Evolutionary conservation across 2,329 filamentous ascomycete species (phyloP), one percentile per base, ranked within the genome.

Genomic region (Exophiala spinifera): DNA sequence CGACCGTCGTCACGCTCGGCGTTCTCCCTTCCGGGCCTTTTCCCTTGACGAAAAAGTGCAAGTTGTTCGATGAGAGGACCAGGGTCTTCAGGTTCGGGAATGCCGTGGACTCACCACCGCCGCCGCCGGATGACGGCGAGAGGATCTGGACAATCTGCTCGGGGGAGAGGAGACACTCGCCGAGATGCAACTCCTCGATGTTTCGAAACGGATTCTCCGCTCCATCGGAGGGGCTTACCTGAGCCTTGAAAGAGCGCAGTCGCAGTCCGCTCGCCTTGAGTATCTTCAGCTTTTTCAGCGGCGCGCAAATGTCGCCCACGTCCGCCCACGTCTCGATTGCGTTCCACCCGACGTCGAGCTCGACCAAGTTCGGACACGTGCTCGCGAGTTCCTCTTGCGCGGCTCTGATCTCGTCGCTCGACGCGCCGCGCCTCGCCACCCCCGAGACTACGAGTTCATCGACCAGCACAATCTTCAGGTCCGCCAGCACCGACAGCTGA

Each of bases 271-370:
- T 49, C 33, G 92, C 72, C 59, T 84, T 84, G 62, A 96, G 69
- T 46, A 74, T 82, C 53, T 75, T 81, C 60, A 97, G 68, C 17
- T 76, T 76, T n/a, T 79, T 77, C 33, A 97, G 74, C 60, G 87
- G 81, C 5, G 74, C 74, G 67, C 89, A 94, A 36, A 97, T 87
- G 2, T 80, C 76, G 15, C 83, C 79, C 8, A 96, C 79, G 20
- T 88, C 82, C 2, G 73, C 73, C 69, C 91, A 81, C 10, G 73
- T 74, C 51, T 85, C 83, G 64, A 97, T 84, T 31, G 96, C 70
- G 68, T 95, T 97, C 47, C 89, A 82, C 66, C 91, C 91, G 39
- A 99, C 70, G 67, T 96, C 91, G 43, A 97, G 76, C 66, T 96
- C 89, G 1, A 79, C 75, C 39, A 83, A 79, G 49, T 80, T 82